Evolutionary conservation across 495 filamentous ascomycete species (phyloP).

Genomic region (Bombardia bombarda): DNA sequence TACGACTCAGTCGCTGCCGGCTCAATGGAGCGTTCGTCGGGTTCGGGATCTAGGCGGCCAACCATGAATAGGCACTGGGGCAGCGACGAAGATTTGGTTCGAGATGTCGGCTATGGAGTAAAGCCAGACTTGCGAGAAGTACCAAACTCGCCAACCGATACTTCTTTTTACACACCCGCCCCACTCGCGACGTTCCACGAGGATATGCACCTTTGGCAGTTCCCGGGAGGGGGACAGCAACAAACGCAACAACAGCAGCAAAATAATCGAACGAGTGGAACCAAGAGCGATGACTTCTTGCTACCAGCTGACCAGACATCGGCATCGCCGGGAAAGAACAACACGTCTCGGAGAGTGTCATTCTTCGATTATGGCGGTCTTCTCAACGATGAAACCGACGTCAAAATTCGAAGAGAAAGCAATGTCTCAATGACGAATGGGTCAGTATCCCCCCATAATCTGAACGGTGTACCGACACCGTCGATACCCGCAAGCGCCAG

Average conservation of each 20-base stretch:
- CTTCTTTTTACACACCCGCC: conserved; percentile 19
- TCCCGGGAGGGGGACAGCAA: conserved; percentile 16
- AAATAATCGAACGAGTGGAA: not conserved
- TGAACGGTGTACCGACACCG: conserved; percentile 21
- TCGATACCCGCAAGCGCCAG: conserved; percentile 22
- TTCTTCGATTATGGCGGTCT: conserved; percentile 70
- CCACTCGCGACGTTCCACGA: conserved; percentile 18
- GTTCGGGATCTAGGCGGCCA: conserved; percentile 33
- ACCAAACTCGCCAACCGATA: conserved; percentile 14
- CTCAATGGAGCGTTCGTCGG: conserved; percentile 39
- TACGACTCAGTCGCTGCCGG: conserved; percentile 39
- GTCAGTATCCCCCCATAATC: conserved; percentile 21
- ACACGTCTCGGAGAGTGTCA: conserved; percentile 45
- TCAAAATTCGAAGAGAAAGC: conserved; percentile 25
- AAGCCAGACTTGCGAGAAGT: conserved; percentile 47
- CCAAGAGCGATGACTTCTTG: conserved; percentile 27
- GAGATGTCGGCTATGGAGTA: conserved; percentile 60
- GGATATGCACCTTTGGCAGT: conserved; percentile 32
- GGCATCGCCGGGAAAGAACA: conserved; percentile 25
- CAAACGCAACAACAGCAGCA: not conserved
- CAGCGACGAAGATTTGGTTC: conserved; percentile 72
- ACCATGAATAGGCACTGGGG: conserved; percentile 61
- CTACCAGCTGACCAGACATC: conserved; percentile 12
- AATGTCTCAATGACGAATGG: conserved; percentile 21
- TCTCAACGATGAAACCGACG: conserved; percentile 37